A percentile compares a stretch with the other conserved stretches of the same genome.
Conservation (phyloP, 208 protist genomes). For the Trypanosomatidae sp. region DNA sequence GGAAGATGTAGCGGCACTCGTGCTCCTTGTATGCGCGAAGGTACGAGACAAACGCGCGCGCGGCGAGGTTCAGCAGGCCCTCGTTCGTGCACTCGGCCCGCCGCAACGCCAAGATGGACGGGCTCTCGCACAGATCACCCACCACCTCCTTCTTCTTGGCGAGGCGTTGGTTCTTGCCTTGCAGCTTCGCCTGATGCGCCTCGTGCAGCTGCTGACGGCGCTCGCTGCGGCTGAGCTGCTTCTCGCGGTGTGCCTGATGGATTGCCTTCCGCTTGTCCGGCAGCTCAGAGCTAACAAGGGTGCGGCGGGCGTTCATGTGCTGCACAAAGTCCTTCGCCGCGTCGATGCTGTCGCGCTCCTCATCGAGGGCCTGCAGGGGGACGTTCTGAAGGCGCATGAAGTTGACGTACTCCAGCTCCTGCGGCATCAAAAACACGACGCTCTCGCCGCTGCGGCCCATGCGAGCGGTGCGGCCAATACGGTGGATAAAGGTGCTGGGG, state of each 20-base stretch:
- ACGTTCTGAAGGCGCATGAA: conserved; percentile 94
- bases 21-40: conserved; percentile 95
- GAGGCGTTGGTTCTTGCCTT: conserved; percentile 28
- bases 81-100: conserved; percentile 51
- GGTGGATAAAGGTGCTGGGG: conserved; percentile 96
- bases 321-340: conserved; percentile 47
- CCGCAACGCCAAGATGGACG: conserved; percentile 58
- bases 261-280: conserved; percentile 66
- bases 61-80: conserved; percentile 77
- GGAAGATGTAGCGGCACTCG: conserved; percentile 93
- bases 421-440: conserved; percentile 93
- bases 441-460: conserved; percentile 92
- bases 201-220: conserved; percentile 64
- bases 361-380: conserved; percentile 68
- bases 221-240: conserved; percentile 72
- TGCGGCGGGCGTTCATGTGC: conserved; percentile 69
- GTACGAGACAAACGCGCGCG: conserved; percentile 91
- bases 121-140: conserved; percentile 82
- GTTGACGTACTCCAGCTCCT: conserved; percentile 93
- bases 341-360: conserved; percentile 68
- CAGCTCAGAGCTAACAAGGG: conserved; percentile 64
- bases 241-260: conserved; percentile 70
- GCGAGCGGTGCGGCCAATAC: conserved; percentile 96
- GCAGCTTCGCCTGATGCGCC: conserved; percentile 46
- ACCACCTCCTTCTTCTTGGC: conserved; percentile 55